phyloP scores from a whole-genome alignment of 805 yeast genomes.

The Saccharomycopsis fermentans region DNA sequence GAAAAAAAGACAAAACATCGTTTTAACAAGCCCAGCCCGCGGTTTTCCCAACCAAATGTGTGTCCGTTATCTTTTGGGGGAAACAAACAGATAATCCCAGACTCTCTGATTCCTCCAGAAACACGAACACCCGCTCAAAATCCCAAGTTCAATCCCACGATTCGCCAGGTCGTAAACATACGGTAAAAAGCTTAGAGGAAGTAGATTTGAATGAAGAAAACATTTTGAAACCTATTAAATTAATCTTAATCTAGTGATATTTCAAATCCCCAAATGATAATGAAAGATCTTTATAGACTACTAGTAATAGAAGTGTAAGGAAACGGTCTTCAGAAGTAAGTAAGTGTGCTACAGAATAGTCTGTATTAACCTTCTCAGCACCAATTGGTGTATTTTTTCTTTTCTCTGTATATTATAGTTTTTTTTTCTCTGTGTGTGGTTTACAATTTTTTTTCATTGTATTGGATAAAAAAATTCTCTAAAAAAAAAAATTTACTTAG shows the following conservation, averaged over 20 bases:
- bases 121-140: neutral
- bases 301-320: neutral
- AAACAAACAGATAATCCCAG: no score
- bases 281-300: neutral
- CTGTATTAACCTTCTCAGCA: neutral
- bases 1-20: no score
- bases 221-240: neutral
- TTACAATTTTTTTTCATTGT: slow-evolving; percentile 1
- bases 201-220: slow-evolving; percentile 1
- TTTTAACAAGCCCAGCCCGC: no score
- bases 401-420: neutral
- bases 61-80: no score
- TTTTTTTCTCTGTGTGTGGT: neutral
- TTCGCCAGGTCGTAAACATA: neutral
- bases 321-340: neutral
- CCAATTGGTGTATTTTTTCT: neutral
- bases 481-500: slow-evolving; percentile 1
- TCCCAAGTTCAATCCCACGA: neutral
- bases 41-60: no score
- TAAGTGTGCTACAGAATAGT: neutral
- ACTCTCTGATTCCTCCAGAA: no score
- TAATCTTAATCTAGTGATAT: neutral
- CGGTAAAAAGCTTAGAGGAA: slow-evolving; percentile 1
- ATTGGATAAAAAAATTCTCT: neutral
- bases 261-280: slow-evolving; percentile 1